Percentiles rank a stretch among this genome's conserved stretches.
Evolutionary conservation across 2,329 filamentous ascomycete species (phyloP).

Genomic region (Penicillium sp.): DNA sequence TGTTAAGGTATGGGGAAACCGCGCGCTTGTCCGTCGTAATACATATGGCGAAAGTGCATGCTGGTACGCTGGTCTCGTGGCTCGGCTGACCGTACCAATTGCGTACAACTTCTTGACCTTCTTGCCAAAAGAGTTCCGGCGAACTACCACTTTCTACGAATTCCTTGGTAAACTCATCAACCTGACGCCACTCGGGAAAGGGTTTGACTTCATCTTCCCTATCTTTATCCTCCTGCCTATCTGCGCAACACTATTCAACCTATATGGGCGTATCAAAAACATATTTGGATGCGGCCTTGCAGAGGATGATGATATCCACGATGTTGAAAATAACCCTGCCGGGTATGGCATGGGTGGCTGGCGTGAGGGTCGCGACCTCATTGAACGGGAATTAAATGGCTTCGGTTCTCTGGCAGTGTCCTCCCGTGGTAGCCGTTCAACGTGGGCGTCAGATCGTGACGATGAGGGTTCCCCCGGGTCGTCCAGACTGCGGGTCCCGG

Average conservation of each 20-base stretch:
- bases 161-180: constrained; percentile 84
- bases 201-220: constrained; percentile 87
- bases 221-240: constrained; percentile 85
- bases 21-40: constrained; percentile 83
- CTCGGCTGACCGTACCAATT: constrained; percentile 86
- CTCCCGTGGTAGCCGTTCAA: constrained; percentile 34
- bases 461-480: constrained; percentile 29
- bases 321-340: constrained; percentile 59
- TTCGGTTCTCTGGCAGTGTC: constrained; percentile 49
- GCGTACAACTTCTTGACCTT: constrained; percentile 97
- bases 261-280: constrained; percentile 79
- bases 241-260: constrained; percentile 78
- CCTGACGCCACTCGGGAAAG: constrained; percentile 75
- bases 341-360: constrained; percentile 78
- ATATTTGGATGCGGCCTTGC: constrained; percentile 76
- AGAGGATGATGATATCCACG: constrained; percentile 67
- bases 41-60: constrained; percentile 92
- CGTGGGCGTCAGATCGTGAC: constrained; percentile 28
- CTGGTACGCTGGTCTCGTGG: constrained; percentile 93
- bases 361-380: constrained; percentile 87
- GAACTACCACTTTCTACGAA: constrained; percentile 77
- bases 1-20: constrained; percentile 95
- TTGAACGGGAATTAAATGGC: constrained; percentile 78
- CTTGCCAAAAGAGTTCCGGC: constrained; percentile 69
- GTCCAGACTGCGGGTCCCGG: constrained; percentile 37